These are phyloP conservation scores for Arthroderma sp. DNA, from an alignment of 2,329 filamentous ascomycete genomes.

Conservation along the genomic window DNA sequence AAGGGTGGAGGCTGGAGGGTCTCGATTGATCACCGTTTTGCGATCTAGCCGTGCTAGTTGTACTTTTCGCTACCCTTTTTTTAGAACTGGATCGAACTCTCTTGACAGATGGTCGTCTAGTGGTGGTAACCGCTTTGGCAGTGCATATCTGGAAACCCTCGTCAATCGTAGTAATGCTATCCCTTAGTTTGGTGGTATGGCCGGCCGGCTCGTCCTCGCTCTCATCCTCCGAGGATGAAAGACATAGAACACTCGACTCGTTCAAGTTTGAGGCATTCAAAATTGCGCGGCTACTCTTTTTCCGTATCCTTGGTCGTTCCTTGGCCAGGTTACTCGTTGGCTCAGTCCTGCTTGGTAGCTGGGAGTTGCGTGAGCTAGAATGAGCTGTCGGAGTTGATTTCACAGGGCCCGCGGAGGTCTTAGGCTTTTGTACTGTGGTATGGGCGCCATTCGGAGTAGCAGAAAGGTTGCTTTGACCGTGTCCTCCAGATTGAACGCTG, in stretches of 20 bases:
- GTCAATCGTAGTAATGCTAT: constrained; percentile 30
- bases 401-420: not conserved
- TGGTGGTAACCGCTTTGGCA: constrained; percentile 29
- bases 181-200: constrained; percentile 19
- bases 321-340: not conserved
- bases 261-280: constrained; percentile 32
- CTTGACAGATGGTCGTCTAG: constrained; percentile 20
- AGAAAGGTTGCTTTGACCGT: not conserved
- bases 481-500: not conserved
- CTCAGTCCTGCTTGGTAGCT: not conserved
- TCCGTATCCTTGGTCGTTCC: constrained; percentile 17
- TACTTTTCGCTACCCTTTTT: constrained; percentile 17
- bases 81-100: constrained; percentile 21
- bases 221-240: constrained; percentile 37
- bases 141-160: constrained; percentile 35
- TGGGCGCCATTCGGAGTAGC: not conserved
- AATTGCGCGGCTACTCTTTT: constrained; percentile 30
- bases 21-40: constrained; percentile 18
- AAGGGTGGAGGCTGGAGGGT: constrained; percentile 22
- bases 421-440: not conserved
- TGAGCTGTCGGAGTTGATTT: not conserved
- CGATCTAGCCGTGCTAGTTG: constrained; percentile 14
- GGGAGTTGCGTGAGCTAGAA: not conserved
- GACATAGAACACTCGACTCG: constrained; percentile 36
- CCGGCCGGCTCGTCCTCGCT: constrained; percentile 10